A percentile compares a stretch with the other conserved stretches of the same genome.
Evolutionary conservation across 495 filamentous ascomycete species (phyloP).

Genomic region (Xylaria intraflava): DNA sequence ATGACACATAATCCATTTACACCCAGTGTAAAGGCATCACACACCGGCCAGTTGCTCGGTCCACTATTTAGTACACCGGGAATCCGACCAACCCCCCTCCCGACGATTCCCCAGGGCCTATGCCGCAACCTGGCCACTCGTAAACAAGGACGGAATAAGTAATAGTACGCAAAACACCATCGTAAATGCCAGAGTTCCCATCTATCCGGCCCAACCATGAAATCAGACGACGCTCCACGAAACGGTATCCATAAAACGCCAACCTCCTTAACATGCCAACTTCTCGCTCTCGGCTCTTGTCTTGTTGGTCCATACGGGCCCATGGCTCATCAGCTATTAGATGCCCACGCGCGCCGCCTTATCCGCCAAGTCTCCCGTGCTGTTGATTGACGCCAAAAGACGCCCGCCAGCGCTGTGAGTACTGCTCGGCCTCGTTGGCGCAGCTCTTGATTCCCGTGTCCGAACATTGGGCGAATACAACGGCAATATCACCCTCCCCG

Average conservation of each 20-base stretch:
- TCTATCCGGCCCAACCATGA: conserved; percentile 8
- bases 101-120: background rate
- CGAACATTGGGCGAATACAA: conserved; percentile 67
- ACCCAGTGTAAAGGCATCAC: background rate
- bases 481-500: conserved; percentile 80
- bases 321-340: conserved; percentile 19
- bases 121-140: background rate
- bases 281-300: background rate
- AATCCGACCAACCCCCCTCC: background rate
- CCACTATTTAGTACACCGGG: background rate
- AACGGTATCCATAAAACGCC: conserved; percentile 15
- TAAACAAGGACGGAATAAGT: conserved; percentile 2
- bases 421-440: conserved; percentile 53
- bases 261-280: conserved; percentile 1
- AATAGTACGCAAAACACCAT: conserved; percentile 22
- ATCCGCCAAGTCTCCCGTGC: background rate
- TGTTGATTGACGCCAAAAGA: conserved; percentile 21
- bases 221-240: conserved; percentile 1
- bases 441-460: conserved; percentile 53
- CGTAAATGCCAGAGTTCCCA: conserved; percentile 26
- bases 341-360: conserved; percentile 8
- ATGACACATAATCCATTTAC: background rate
- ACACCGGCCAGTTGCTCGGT: background rate
- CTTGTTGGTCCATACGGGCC: conserved; percentile 7
- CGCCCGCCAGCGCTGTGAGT: conserved; percentile 41